Conservation (phyloP, 768 basidiomycete genomes). For the Pluteus cervinus region DNA sequence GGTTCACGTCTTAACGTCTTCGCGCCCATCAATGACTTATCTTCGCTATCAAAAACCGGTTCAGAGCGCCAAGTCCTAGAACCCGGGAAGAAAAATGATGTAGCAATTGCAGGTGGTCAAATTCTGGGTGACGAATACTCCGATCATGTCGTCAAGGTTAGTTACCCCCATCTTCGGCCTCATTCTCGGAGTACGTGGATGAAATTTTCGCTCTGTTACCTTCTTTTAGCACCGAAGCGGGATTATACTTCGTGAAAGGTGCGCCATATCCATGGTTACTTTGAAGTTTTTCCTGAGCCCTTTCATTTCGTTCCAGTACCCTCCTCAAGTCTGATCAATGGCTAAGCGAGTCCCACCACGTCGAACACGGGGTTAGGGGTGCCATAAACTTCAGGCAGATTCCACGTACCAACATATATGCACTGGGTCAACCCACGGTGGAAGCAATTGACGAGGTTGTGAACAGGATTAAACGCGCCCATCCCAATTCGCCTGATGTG, state of each 20-base stretch:
- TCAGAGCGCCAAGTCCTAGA: conserved; percentile 50
- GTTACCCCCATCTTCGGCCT: conserved; percentile 7
- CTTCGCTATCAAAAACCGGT: conserved; percentile 67
- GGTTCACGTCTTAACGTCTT: conserved; percentile 87
- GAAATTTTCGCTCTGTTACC: background rate
- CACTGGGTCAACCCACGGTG: conserved; percentile 87
- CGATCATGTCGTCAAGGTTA: conserved; percentile 84
- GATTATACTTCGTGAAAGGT: conserved; percentile 90
- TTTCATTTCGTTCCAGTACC: conserved; percentile 39
- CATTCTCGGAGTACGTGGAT: conserved; percentile 1
- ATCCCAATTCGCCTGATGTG: conserved; percentile 57
- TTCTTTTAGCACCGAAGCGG: conserved; percentile 74
- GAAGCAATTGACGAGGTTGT: conserved; percentile 85
- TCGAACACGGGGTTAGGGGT: conserved; percentile 74
- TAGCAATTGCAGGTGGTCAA: conserved; percentile 73
- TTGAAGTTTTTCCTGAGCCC: background rate
- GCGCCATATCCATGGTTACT: conserved; percentile 9
- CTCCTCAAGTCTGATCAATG: conserved; percentile 93
- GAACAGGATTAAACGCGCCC: conserved; percentile 47
- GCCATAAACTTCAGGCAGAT: conserved; percentile 92
- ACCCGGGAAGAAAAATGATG: conserved; percentile 67
- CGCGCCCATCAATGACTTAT: conserved; percentile 85
- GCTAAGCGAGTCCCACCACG: conserved; percentile 64
- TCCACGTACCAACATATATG: conserved; percentile 76
- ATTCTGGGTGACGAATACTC: conserved; percentile 95